phyloP scores from a whole-genome alignment of 305 asterid genomes.

The Fraxinus velutina region DNA sequence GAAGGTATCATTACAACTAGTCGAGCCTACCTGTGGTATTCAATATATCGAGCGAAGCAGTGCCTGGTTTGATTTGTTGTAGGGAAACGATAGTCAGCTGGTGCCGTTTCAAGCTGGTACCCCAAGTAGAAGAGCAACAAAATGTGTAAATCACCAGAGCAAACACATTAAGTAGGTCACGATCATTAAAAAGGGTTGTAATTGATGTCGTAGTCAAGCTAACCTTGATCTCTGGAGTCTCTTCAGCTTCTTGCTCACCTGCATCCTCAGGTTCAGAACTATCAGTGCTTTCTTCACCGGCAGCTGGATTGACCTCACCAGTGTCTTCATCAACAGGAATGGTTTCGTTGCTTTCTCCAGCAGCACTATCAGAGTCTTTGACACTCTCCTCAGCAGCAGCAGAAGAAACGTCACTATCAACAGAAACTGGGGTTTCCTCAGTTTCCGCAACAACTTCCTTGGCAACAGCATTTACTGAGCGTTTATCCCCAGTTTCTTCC shows the following conservation, averaged over 20 bases:
- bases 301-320: slow-evolving; percentile 25
- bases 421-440: slow-evolving; percentile 44
- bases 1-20: not conserved
- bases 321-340: slow-evolving; percentile 41
- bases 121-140: not conserved
- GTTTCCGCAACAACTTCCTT: slow-evolving; percentile 34
- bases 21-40: slow-evolving; percentile 70
- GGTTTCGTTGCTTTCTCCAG: slow-evolving; percentile 43
- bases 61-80: slow-evolving; percentile 95
- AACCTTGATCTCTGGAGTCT: slow-evolving; percentile 74
- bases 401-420: slow-evolving; percentile 39
- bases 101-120: slow-evolving; percentile 90
- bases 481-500: slow-evolving; percentile 43
- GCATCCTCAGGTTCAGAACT: slow-evolving; percentile 49
- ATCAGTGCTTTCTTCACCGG: slow-evolving; percentile 43
- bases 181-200: not conserved
- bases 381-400: slow-evolving; percentile 36
- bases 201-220: not conserved
- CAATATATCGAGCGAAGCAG: slow-evolving; percentile 91
- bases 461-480: slow-evolving; percentile 29
- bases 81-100: slow-evolving; percentile 95
- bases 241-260: slow-evolving; percentile 58
- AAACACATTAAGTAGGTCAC: slow-evolving; percentile 17
- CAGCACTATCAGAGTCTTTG: slow-evolving; percentile 34
- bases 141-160: slow-evolving; percentile 3